Evolutionary conservation across 176 grass and related monocot species (phyloP).

Genomic region (Themeda triandra): DNA sequence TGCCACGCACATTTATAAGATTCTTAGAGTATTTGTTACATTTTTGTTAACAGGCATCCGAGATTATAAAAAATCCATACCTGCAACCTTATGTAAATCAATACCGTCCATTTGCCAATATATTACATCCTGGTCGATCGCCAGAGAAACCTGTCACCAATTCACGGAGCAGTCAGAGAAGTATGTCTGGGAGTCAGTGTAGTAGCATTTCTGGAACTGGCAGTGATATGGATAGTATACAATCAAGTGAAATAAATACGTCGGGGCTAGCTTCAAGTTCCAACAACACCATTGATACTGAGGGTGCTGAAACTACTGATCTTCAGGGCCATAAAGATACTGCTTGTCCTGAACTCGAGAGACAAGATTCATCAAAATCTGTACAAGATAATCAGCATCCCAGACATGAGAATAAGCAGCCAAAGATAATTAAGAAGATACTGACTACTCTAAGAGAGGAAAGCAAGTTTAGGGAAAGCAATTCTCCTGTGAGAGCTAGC

Average conservation of each 20-base stretch:
- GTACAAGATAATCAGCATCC: conserved; percentile 47
- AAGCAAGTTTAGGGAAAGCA: conserved; percentile 59
- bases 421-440: conserved; percentile 77
- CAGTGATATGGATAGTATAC: conserved; percentile 79
- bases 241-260: conserved; percentile 61
- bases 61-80: conserved; percentile 79
- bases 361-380: conserved; percentile 54
- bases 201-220: conserved; percentile 81
- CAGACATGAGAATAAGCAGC: conserved; percentile 50
- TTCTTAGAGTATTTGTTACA: conserved; percentile 29
- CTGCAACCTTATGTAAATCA: conserved; percentile 75
- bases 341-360: conserved; percentile 43
- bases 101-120: conserved; percentile 45
- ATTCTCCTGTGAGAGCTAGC: conserved; percentile 68
- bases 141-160: conserved; percentile 49
- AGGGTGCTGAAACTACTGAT: conserved; percentile 44
- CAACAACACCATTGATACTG: conserved; percentile 35
- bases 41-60: conserved; percentile 70
- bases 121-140: conserved; percentile 34
- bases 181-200: conserved; percentile 82
- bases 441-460: conserved; percentile 70
- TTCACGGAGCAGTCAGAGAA: conserved; percentile 53
- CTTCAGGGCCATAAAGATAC: conserved; percentile 31
- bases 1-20: background rate
- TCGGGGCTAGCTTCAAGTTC: conserved; percentile 47